A percentile compares a stretch with the other conserved stretches of the same genome.
phyloP scores from a whole-genome alignment of 257 asterid genomes.

The Rehmannia glutinosa region DNA sequence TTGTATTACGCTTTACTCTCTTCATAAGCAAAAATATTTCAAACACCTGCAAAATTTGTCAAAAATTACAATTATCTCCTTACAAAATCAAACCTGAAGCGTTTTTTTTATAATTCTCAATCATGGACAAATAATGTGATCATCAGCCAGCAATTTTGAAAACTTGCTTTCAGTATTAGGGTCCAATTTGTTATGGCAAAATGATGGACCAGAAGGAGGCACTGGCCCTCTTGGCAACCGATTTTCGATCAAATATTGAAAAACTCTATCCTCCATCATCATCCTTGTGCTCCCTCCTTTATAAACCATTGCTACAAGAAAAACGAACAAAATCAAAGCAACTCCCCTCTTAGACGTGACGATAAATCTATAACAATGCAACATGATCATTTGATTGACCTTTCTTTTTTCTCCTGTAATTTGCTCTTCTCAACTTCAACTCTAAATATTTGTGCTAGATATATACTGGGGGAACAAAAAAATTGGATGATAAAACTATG shows the following conservation, averaged over 20 bases:
- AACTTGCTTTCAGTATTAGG: conserved; percentile 19
- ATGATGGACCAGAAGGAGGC: conserved; percentile 67
- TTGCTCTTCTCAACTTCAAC: not conserved
- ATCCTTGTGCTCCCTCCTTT: conserved; percentile 33
- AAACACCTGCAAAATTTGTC: no score
- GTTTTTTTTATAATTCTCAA: not conserved
- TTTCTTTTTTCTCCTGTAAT: not conserved
- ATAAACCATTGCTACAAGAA: conserved; percentile 15
- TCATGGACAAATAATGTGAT: conserved; percentile 40
- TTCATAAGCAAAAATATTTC: no score
- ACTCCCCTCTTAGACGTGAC: conserved; percentile 9
- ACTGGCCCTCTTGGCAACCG: conserved; percentile 62
- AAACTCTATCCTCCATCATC: conserved; percentile 13
- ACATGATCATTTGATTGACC: no score
- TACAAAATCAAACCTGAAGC: no score
- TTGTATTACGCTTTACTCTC: no score
- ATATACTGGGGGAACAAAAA: not conserved
- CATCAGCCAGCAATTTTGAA: not conserved
- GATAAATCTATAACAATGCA: not conserved
- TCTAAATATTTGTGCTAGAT: not conserved
- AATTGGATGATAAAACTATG: not conserved
- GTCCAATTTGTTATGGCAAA: conserved; percentile 48
- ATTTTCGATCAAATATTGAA: conserved; percentile 20
- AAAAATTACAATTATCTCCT: no score
- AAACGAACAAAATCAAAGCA: conserved; percentile 21